phyloP scores from a whole-genome alignment of 257 asterid genomes.

The Linaria vulgaris region DNA sequence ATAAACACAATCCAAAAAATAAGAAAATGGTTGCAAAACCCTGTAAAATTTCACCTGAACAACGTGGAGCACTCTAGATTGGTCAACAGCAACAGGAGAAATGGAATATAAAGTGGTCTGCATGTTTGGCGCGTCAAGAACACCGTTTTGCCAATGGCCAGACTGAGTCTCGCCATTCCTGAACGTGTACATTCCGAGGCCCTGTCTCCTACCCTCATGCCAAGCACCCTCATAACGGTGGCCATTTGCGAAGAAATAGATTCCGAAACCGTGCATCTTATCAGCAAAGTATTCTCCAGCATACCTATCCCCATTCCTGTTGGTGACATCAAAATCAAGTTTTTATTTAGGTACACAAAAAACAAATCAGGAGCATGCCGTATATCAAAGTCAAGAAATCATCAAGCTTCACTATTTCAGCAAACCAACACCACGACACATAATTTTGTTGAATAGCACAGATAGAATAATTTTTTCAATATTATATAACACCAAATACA shows the following conservation, averaged over 20 bases:
- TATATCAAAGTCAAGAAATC: not conserved
- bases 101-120: slow-evolving; percentile 59
- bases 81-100: slow-evolving; percentile 84
- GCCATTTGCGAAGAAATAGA: slow-evolving; percentile 73
- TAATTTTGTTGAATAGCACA: not conserved
- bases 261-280: slow-evolving; percentile 92
- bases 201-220: slow-evolving; percentile 92
- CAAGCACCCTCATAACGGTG: slow-evolving; percentile 91
- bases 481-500: not conserved
- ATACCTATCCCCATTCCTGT: slow-evolving; percentile 85
- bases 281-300: slow-evolving; percentile 92
- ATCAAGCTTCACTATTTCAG: slow-evolving; percentile 5
- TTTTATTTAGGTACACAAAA: not conserved
- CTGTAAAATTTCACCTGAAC: slow-evolving; percentile 61
- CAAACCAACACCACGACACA: slow-evolving; percentile 14
- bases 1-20: not conserved
- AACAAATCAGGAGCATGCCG: not conserved
- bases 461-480: not conserved
- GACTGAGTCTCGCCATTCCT: slow-evolving; percentile 82
- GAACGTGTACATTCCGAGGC: slow-evolving; percentile 83
- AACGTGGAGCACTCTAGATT: slow-evolving; percentile 75
- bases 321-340: not conserved
- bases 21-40: not conserved
- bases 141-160: slow-evolving; percentile 90
- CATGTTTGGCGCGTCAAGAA: slow-evolving; percentile 85